Evolutionary conservation across 352 stramenopile species (phyloP), one percentile per base, ranked within the genome.

Genomic region (Globisporangium polare): DNA sequence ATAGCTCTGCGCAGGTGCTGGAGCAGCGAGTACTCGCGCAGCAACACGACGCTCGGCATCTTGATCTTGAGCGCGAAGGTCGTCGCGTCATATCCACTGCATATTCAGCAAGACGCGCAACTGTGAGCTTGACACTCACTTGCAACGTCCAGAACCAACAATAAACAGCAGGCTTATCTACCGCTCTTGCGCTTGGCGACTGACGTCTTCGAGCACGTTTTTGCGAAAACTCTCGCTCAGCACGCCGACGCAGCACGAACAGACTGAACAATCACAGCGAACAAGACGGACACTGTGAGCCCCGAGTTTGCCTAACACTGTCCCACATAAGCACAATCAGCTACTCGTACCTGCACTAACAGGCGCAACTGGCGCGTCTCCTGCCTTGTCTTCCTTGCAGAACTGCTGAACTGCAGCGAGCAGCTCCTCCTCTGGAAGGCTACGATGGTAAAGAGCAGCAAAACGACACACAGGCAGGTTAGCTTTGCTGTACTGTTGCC

Each of bases 41-140:
- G 72, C 33, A 94, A 49, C 39, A 92, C 76, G 42, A 86, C 71
- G 66, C 86, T 91, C 18, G 83, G 83, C 57, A 94, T 58, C 67
- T 92, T 92, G 55, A 93, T 88, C 62, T 85, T 90, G 56, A 95
- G 80, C 31, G 81, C 68, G 45, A 95, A 95, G 22, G 74, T 63
- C 33, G 75, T 78, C 12, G 81, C 80, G 51, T 91, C 80, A 67
- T 93, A 92, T 26, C 66, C 61, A 31, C 73, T 82, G 51, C 41
- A 3, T 24, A 49, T n/a, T n/a, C n/a, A n/a, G n/a, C n/a, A n/a
- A n/a, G n/a, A n/a, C n/a, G n/a, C n/a, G n/a, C n/a, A n/a, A n/a
- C n/a, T n/a, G n/a, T n/a, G n/a, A n/a, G n/a, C n/a, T n/a, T n/a
- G n/a, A n/a, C n/a, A n/a, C n/a, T n/a, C n/a, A n/a, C n/a, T n/a